Evolutionary conservation across 2,329 filamentous ascomycete genomes (phyloP), one percentile per base, ranked within the genome.

Genomic region (Penicillium sp.): DNA sequence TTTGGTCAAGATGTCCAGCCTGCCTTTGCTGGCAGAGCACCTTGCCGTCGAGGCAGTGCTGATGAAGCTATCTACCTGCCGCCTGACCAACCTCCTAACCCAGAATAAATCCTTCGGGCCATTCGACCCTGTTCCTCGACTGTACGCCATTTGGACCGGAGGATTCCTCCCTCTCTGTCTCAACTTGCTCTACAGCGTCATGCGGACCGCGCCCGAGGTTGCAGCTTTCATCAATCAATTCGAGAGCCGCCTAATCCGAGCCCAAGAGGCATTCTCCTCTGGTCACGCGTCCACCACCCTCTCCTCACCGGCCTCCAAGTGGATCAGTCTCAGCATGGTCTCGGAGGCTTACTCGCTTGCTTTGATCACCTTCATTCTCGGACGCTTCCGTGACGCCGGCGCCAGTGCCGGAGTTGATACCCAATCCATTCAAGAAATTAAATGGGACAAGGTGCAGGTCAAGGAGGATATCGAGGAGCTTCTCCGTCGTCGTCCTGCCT

Each of bases 181-280:
- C 42, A 97, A 97, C 71, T 80, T 99, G 27, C 82, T 99, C 18
- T 85, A 88, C 55, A 86, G 89, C 10, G 85, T 99, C 16, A 91
- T 92, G 10, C 82, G 86, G 1, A 88, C 90, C 1, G 92, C 92
- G 0, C 85, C 88, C 0, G 94, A 99, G 72, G 85, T 97, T 5
- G 84, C 89, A 0, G 87, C 87, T 54, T 95, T 97, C 68, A 81
- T 99, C 27, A 96, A 95, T 67, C 88, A 92, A 69, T 99, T 96
- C 71, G 88, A 90, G 10, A 83, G 86, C 44, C 86, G 97, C 54
- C 81, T 99, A 9, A 75, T 78, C 40, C 84, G 89, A 29, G 90
- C 90, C 11, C 82, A 88, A 7, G 83, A 86, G 47, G 83, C 88
- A 1, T 86, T 97, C 57, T 87, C 90, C 8, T 65, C 68, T 10